Evolutionary conservation across 768 basidiomycete species (phyloP).

Genomic region (Tylopilus plumbeoviolaceoides): DNA sequence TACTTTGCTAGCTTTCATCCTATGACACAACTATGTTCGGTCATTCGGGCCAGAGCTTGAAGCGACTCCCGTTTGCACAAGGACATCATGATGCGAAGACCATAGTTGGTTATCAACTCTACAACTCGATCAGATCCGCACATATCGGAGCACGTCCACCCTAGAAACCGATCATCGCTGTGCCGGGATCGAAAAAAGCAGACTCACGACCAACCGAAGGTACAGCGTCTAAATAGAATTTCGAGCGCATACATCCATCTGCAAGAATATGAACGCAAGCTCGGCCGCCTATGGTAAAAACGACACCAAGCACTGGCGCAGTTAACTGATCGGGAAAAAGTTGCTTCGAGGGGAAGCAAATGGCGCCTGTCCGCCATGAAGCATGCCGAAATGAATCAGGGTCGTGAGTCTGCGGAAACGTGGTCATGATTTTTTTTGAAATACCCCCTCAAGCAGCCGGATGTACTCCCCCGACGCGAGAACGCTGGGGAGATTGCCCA

Average conservation of each 20-base stretch:
- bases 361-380: conserved; percentile 12
- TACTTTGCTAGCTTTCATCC: background rate
- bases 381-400: conserved; percentile 31
- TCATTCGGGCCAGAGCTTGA: background rate
- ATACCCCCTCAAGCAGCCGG: background rate
- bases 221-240: background rate
- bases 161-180: conserved; percentile 1
- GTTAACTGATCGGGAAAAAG: conserved; percentile 16
- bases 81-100: background rate
- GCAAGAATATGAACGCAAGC: background rate
- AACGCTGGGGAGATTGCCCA: background rate
- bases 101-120: background rate
- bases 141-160: conserved; percentile 1
- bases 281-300: no score
- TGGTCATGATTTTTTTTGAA: conserved; percentile 2
- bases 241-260: background rate
- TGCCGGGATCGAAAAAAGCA: conserved; percentile 3
- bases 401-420: conserved; percentile 9
- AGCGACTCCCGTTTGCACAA: background rate
- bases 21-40: background rate
- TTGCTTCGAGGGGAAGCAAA: conserved; percentile 11
- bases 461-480: background rate
- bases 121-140: conserved; percentile 2
- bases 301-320: background rate
- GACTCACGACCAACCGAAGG: background rate